These are phyloP conservation scores for Clavariopsis aquatica DNA, from an alignment of 495 filamentous ascomycete genomes.

Conservation along the genomic window DNA sequence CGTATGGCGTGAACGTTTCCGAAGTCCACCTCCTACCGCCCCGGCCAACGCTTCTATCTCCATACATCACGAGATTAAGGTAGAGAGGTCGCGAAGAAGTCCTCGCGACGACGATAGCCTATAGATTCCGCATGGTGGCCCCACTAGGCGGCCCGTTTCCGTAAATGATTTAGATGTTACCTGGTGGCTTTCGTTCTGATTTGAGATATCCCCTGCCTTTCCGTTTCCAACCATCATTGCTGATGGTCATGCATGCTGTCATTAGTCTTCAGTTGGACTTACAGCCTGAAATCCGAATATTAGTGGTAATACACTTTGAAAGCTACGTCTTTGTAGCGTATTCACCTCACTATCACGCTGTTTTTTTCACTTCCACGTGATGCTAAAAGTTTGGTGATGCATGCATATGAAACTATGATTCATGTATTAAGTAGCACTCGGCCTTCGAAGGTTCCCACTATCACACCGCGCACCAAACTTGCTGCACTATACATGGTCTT, in stretches of 20 bases:
- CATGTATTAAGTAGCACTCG: too few species aligned
- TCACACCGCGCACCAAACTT: too few species aligned
- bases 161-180: not conserved
- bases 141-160: too few species aligned
- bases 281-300: not conserved
- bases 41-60: slow-evolving; percentile 2
- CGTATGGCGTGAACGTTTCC: slow-evolving; percentile 34
- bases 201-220: not conserved
- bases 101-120: not conserved
- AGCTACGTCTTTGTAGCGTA: too few species aligned
- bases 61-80: slow-evolving; percentile 21
- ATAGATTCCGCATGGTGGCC: too few species aligned
- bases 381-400: too few species aligned
- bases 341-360: too few species aligned
- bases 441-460: too few species aligned
- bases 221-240: not conserved
- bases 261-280: not conserved
- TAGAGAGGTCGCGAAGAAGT: slow-evolving; percentile 1
- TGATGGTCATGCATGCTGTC: not conserved
- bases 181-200: not conserved
- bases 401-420: too few species aligned
- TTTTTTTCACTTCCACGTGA: too few species aligned
- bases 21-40: slow-evolving; percentile 14
- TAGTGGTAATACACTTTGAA: too few species aligned
- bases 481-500: too few species aligned